phyloP scores from a whole-genome alignment of 805 yeast genomes.

The Candida orba region DNA sequence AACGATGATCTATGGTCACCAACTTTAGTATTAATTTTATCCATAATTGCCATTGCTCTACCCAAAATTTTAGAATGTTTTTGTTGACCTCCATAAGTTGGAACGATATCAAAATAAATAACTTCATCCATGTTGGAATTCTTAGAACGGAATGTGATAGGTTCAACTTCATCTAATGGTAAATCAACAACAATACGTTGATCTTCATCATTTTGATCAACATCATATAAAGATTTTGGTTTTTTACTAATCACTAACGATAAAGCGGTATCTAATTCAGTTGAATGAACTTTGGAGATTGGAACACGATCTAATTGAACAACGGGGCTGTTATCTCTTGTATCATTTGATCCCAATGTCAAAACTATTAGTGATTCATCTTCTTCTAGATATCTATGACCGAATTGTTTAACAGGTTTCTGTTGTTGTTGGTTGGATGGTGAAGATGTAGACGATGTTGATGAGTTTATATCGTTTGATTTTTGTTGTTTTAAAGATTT shows the following conservation, averaged over 20 bases:
- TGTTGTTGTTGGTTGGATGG: neutral
- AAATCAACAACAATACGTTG: conserved; percentile 64
- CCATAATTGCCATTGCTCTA: conserved; percentile 72
- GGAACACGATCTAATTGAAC: conserved; percentile 71
- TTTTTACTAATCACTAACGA: conserved; percentile 54
- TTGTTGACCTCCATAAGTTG: conserved; percentile 61
- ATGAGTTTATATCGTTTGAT: neutral
- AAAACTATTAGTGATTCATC: conserved; percentile 69
- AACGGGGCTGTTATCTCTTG: conserved; percentile 50
- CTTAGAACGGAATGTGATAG: conserved; percentile 62
- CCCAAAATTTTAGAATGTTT: conserved; percentile 48
- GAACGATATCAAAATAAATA: conserved; percentile 79
- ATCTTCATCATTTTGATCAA: conserved; percentile 12
- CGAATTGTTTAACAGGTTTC: conserved; percentile 73
- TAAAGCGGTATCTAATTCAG: conserved; percentile 83
- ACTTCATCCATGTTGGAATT: conserved; percentile 44
- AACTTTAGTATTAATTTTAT: conserved; percentile 54
- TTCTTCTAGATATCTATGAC: conserved; percentile 59
- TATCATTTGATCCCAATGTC: conserved; percentile 82
- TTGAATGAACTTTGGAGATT: conserved; percentile 63
- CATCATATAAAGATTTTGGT: neutral
- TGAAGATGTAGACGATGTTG: neutral
- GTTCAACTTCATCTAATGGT: conserved; percentile 74
- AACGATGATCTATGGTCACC: conserved; percentile 64
- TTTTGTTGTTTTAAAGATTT: conserved; percentile 9